Evolutionary conservation across 805 yeast genomes (phyloP), one percentile per base, ranked within the genome.

Genomic region (Jamesozyma lodderae): DNA sequence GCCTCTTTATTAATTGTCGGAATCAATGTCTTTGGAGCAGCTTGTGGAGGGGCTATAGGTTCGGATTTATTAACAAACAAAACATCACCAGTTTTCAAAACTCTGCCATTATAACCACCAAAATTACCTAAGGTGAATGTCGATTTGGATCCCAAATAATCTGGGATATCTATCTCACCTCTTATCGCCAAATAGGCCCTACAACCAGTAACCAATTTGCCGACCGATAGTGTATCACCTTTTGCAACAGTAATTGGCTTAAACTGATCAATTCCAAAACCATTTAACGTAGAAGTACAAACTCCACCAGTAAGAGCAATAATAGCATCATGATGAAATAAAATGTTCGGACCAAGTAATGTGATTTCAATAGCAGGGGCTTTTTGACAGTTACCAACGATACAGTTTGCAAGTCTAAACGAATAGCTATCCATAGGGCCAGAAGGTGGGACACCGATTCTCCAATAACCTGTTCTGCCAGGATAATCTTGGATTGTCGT

Each of bases 341-440:
- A 58, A 35, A 90, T 66, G 11, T 85, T 72, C 11, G 98, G 97
- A 18, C 97, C 98, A 36, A 66, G 74, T 51, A 90, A 67, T 2
- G 97, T 92, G 41, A 84, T 69, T 64, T 90, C 98, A 55, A 90
- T 70, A 25, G 94, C 96, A 5, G 97, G 95, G 9, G 96, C 81
- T 32, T 71, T 66, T 46, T 69, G 64, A 48, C 79, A 74, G 62
- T 90, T 92, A 43, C 96, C 97, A 32, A 90, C 97, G 53, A 85
- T 77, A 56, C 82, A 69, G 67, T 90, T 90, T 16, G 95, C 96
- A 45, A 85, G 60, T 52, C 96, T 72, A 68, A 88, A 88, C 4
- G 96, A 79, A 53, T 79, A 88, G 43, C 79, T 75, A 63, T 90
- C 98, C 97, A 90, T 92, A 42, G 97, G 96, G 33, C 98, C 98